A percentile compares a stretch with the other conserved stretches of the same genome.
These are phyloP conservation scores for Cornus kousa DNA, from an alignment of 148 eudicot genomes.

Conservation along the genomic window DNA sequence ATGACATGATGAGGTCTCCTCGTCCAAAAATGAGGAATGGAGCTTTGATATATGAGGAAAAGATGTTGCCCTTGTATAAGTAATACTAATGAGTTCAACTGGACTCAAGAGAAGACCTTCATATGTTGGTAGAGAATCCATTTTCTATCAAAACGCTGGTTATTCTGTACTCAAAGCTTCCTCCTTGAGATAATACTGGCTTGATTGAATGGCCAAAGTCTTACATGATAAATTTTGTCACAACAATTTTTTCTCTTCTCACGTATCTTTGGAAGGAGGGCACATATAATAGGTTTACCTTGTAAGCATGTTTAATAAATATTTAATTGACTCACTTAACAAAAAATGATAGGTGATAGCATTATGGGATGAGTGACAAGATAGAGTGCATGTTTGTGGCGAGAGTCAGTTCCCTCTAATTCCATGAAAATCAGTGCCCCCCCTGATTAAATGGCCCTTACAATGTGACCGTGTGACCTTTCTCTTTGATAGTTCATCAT, in stretches of 20 bases:
- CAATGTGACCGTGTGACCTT: background rate
- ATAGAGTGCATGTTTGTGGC: background rate
- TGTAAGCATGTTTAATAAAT: background rate
- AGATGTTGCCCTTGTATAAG: background rate
- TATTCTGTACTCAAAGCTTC: background rate
- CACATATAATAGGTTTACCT: too few relatives aligned
- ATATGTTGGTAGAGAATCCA: background rate
- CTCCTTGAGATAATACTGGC: background rate
- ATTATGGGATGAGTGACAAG: background rate
- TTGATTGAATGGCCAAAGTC: constrained; percentile 8
- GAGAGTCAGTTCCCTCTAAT: background rate
- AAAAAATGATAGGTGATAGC: background rate
- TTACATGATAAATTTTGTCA: background rate
- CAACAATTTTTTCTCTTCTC: background rate
- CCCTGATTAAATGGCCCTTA: background rate
- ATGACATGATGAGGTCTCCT: background rate
- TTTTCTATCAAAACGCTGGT: background rate
- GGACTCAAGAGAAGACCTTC: background rate
- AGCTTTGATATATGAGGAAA: background rate
- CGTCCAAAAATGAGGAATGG: background rate
- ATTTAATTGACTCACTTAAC: background rate
- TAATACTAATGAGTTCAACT: background rate
- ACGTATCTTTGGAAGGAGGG: background rate
- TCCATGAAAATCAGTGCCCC: too few relatives aligned
- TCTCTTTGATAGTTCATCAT: background rate